Conservation (phyloP, 2,329 filamentous ascomycete species). For the Onygenales sp. region DNA sequence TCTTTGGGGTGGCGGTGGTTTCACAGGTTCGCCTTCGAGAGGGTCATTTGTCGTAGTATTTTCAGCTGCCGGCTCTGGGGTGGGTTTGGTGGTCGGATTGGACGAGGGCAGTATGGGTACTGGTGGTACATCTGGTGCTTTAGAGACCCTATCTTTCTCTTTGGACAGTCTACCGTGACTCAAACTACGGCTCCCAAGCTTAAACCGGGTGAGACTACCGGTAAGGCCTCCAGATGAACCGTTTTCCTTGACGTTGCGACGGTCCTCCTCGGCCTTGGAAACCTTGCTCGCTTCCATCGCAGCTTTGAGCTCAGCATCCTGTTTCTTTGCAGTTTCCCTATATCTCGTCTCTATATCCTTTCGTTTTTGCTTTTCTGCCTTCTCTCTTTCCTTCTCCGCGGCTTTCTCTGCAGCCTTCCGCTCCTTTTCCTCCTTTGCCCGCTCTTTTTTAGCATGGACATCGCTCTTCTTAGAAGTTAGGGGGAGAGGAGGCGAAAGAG, state of each 20-base stretch:
- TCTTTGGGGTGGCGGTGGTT: neutral
- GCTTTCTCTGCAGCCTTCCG: constrained; percentile 40
- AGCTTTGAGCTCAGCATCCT: constrained; percentile 54
- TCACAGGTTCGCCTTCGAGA: neutral
- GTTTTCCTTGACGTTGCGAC: constrained; percentile 26
- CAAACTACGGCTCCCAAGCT: constrained; percentile 67
- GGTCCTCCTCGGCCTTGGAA: constrained; percentile 47
- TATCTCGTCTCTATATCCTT: constrained; percentile 48
- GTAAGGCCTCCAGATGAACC: constrained; percentile 34
- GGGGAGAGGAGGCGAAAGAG: constrained; percentile 22
- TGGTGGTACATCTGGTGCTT: constrained; percentile 4
- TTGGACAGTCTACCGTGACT: constrained; percentile 53
- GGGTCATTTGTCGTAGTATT: neutral
- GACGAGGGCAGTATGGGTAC: constrained; percentile 1
- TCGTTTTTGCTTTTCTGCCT: constrained; percentile 43
- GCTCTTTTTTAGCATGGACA: constrained; percentile 60
- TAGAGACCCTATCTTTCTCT: constrained; percentile 26
- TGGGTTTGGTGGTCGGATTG: neutral
- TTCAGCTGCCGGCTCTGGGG: neutral
- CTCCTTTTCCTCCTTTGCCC: constrained; percentile 48
- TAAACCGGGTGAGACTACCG: constrained; percentile 53
- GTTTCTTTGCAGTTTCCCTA: constrained; percentile 47
- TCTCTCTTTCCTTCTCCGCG: constrained; percentile 40
- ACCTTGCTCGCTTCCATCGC: constrained; percentile 59
- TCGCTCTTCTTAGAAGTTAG: constrained; percentile 42